Conservation (phyloP, 495 filamentous ascomycete species). For the Aspergillus taichungensis region DNA sequence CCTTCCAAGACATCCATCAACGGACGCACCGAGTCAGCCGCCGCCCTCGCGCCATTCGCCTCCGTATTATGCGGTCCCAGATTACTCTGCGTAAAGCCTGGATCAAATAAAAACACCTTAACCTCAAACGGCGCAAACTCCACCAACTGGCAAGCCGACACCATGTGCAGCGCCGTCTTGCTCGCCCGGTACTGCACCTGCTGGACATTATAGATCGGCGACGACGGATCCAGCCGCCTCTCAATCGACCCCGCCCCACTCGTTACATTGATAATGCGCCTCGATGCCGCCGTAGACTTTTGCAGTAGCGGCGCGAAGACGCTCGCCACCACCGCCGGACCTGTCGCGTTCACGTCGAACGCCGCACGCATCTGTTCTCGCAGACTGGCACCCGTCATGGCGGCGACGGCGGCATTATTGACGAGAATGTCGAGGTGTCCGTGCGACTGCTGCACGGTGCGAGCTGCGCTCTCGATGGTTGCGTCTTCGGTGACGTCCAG, state of each 20-base stretch:
- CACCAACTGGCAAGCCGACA: slow-evolving; percentile 13
- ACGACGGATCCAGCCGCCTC: slow-evolving; percentile 13
- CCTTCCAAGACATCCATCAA: slow-evolving; percentile 10
- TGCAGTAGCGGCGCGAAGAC: slow-evolving; percentile 21
- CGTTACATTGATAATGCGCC: slow-evolving; percentile 22
- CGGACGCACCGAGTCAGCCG: slow-evolving; percentile 7
- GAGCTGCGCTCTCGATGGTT: slow-evolving; percentile 18
- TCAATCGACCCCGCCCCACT: slow-evolving; percentile 18
- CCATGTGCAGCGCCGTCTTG: slow-evolving; percentile 31
- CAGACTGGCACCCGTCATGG: slow-evolving; percentile 17
- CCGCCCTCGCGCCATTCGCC: slow-evolving; percentile 12
- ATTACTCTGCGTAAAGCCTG: slow-evolving; percentile 16
- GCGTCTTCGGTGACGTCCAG: slow-evolving; percentile 22
- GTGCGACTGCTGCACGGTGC: not conserved
- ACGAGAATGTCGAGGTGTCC: slow-evolving; percentile 8
- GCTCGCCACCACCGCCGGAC: slow-evolving; percentile 12
- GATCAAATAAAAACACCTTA: slow-evolving; percentile 17
- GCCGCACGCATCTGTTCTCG: slow-evolving; percentile 30
- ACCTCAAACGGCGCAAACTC: slow-evolving; percentile 9
- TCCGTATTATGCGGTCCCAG: slow-evolving; percentile 15
- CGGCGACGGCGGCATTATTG: slow-evolving; percentile 22
- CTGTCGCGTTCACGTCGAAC: slow-evolving; percentile 5
- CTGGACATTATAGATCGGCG: slow-evolving; percentile 7
- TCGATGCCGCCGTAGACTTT: slow-evolving; percentile 12
- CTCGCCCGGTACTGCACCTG: slow-evolving; percentile 17